Conservation (phyloP, 164 flowering plant species). For the Warburgia ugandensis region DNA sequence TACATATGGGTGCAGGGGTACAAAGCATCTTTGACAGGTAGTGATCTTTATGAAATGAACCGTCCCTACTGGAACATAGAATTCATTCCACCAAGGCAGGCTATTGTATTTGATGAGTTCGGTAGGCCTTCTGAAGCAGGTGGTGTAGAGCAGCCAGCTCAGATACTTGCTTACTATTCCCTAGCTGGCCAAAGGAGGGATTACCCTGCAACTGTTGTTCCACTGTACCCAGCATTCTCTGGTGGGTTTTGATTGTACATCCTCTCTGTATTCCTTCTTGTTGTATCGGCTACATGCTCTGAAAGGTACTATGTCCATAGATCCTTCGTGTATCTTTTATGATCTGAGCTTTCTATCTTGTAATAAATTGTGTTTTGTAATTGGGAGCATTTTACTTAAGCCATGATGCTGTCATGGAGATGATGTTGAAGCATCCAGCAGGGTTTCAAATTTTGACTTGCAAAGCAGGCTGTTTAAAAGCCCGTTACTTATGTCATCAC, state of each 20-base stretch:
- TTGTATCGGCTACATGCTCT: conserved; percentile 10
- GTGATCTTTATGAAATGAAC: conserved; percentile 60
- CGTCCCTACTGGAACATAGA: conserved; percentile 91
- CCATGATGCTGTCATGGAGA: too few relatives aligned
- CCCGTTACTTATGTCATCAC: too few relatives aligned
- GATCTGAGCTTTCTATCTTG: too few relatives aligned
- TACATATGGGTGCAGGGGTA: conserved; percentile 96
- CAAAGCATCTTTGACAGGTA: conserved; percentile 37
- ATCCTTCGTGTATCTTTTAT: too few relatives aligned
- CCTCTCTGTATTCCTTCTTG: conserved; percentile 27
- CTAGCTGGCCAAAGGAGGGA: conserved; percentile 83
- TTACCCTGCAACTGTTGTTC: conserved; percentile 58
- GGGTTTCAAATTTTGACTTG: too few relatives aligned
- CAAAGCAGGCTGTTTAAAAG: too few relatives aligned
- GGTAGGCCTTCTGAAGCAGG: conserved; percentile 13
- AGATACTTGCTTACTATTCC: conserved; percentile 88
- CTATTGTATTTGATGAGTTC: conserved; percentile 9
- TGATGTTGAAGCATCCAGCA: too few relatives aligned
- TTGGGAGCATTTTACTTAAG: too few relatives aligned
- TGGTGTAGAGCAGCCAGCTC: conserved; percentile 70
- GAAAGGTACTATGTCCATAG: conserved; percentile 17
- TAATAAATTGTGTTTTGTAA: too few relatives aligned
- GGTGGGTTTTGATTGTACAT: too few relatives aligned
- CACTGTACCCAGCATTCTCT: conserved; percentile 30
- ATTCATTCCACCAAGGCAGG: conserved; percentile 53